Evolutionary conservation across 352 stramenopile species (phyloP).

Genomic region (Pythium volutum): DNA sequence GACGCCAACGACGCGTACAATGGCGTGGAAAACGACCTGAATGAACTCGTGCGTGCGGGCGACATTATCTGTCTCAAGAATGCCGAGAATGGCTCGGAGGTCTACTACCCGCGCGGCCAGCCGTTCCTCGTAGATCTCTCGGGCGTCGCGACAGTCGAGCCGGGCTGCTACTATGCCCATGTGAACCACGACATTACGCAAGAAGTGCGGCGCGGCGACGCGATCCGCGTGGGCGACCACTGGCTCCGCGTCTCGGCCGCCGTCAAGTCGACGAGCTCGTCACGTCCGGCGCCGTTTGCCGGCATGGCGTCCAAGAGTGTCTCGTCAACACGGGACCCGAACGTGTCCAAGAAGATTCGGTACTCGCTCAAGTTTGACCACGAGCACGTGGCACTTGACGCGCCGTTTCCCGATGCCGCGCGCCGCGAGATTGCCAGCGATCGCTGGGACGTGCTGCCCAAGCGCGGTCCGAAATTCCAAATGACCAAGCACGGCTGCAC

Average conservation of each 20-base stretch:
- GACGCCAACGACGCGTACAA: conserved; percentile 84
- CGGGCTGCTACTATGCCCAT: conserved; percentile 64
- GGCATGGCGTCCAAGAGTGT: conserved; percentile 75
- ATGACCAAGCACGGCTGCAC: conserved; percentile 82
- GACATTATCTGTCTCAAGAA: conserved; percentile 88
- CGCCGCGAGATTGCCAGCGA: conserved; percentile 54
- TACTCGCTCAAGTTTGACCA: conserved; percentile 87
- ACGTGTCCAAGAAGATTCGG: conserved; percentile 83
- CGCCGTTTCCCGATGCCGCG: conserved; percentile 72
- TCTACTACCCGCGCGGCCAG: conserved; percentile 70
- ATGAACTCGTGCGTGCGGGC: conserved; percentile 63
- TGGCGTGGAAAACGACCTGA: conserved; percentile 73
- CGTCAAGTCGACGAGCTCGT: conserved; percentile 69
- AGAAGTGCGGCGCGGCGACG: conserved; percentile 74
- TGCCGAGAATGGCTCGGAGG: conserved; percentile 66
- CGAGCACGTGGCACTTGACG: conserved; percentile 73
- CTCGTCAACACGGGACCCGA: conserved; percentile 71
- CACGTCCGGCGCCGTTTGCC: conserved; percentile 59
- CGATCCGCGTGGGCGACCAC: conserved; percentile 70
- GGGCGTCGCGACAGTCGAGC: conserved; percentile 66
- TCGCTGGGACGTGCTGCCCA: conserved; percentile 70
- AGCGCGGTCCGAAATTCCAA: conserved; percentile 67
- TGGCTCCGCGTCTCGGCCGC: conserved; percentile 81
- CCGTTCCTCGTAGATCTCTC: conserved; percentile 76
- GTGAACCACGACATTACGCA: conserved; percentile 60